Percentiles rank a stretch among this genome's conserved stretches.
phyloP scores from a whole-genome alignment of 306 rosid genomes.

The Rosa multiflora region DNA sequence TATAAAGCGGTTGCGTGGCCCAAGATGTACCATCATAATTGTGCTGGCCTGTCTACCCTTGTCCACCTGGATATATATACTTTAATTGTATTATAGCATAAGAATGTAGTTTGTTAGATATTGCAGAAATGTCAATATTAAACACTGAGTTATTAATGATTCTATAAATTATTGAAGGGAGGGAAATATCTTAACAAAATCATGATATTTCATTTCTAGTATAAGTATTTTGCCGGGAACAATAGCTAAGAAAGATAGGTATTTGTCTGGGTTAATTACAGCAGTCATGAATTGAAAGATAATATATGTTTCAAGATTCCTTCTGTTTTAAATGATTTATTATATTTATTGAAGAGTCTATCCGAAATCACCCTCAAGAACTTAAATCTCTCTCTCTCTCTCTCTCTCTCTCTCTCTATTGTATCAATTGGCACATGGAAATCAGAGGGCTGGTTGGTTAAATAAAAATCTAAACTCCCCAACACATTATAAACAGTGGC shows the following conservation, averaged over 20 bases:
- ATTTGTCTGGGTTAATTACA: not conserved
- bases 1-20: not conserved
- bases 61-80: not conserved
- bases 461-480: not conserved
- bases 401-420: not conserved
- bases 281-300: not conserved
- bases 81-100: not conserved
- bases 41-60: not conserved
- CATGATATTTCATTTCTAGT: not conserved
- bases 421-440: not conserved
- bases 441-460: not conserved
- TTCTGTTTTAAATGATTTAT: not conserved
- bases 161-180: not conserved
- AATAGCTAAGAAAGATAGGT: not conserved
- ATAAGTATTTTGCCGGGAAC: not conserved
- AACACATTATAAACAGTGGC: not conserved
- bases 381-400: not conserved
- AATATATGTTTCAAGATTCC: not conserved
- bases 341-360: no score
- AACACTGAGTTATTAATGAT: not conserved
- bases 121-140: not conserved
- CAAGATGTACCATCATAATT: slow-evolving; percentile 7
- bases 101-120: not conserved
- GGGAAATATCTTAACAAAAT: not conserved
- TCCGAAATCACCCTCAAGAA: not conserved